phyloP scores from a whole-genome alignment of 169 alveolate genomes.

The Theileria parva region DNA sequence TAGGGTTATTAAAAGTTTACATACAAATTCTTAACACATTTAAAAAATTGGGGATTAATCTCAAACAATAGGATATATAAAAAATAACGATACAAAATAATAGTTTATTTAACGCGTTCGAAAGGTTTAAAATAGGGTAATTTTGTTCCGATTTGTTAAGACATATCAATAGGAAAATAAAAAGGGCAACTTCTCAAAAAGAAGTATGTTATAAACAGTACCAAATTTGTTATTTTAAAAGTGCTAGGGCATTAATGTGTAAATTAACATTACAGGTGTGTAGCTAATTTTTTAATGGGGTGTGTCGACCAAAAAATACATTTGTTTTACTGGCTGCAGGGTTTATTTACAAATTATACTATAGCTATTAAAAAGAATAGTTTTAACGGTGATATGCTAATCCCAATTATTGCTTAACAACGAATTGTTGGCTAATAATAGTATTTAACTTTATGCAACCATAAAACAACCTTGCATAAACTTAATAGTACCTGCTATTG shows the following conservation, averaged over 20 bases:
- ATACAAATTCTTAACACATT: neutral
- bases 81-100: no score
- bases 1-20: neutral
- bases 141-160: neutral
- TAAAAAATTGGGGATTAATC: neutral
- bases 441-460: conserved; percentile 11
- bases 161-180: neutral
- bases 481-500: neutral
- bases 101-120: neutral
- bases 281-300: conserved; percentile 7
- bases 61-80: neutral
- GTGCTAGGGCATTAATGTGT: neutral
- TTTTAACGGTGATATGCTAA: neutral
- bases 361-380: neutral
- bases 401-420: neutral
- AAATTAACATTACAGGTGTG: neutral
- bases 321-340: neutral
- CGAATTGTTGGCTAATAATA: neutral
- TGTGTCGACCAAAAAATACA: neutral
- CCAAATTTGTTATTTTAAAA: neutral
- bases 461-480: neutral
- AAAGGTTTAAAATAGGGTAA: neutral
- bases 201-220: neutral
- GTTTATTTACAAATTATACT: neutral
- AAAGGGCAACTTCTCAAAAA: neutral